A percentile compares a stretch with the other conserved stretches of the same genome.
phyloP scores from a whole-genome alignment of 441 rosid species.

The Bruguiera hainesii region DNA sequence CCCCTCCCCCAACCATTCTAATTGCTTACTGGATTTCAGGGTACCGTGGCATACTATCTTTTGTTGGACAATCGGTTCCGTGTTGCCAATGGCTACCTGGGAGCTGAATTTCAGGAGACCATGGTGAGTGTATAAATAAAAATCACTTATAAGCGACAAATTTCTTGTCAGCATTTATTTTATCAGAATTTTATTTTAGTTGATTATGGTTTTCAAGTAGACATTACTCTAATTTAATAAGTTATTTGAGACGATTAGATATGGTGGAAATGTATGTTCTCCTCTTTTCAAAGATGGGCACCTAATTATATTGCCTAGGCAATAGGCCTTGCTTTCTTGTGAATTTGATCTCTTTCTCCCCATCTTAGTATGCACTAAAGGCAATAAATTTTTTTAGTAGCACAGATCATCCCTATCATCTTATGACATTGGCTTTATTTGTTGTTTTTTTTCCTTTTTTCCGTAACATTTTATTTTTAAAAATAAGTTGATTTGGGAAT shows the following conservation, averaged over 20 bases:
- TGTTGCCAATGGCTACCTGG: slow-evolving; percentile 79
- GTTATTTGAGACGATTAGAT: not conserved
- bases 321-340: no score
- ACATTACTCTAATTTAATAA: not conserved
- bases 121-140: slow-evolving; percentile 34
- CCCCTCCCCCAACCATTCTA: slow-evolving; percentile 3
- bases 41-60: slow-evolving; percentile 79
- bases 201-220: not conserved
- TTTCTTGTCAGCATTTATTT: not conserved
- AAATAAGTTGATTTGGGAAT: no score
- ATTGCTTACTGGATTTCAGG: slow-evolving; percentile 48
- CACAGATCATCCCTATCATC: no score
- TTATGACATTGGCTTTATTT: no score
- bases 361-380: no score
- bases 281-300: not conserved
- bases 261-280: not conserved
- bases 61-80: slow-evolving; percentile 78
- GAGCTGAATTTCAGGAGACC: slow-evolving; percentile 80
- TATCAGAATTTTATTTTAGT: not conserved
- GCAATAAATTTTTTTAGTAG: no score
- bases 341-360: no score
- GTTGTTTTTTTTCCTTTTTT: no score
- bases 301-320: no score
- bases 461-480: no score
- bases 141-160: not conserved